Evolutionary conservation across 2,329 filamentous ascomycete genomes (phyloP), one percentile per base, ranked within the genome.

Genomic region (Fusarium chaquense): DNA sequence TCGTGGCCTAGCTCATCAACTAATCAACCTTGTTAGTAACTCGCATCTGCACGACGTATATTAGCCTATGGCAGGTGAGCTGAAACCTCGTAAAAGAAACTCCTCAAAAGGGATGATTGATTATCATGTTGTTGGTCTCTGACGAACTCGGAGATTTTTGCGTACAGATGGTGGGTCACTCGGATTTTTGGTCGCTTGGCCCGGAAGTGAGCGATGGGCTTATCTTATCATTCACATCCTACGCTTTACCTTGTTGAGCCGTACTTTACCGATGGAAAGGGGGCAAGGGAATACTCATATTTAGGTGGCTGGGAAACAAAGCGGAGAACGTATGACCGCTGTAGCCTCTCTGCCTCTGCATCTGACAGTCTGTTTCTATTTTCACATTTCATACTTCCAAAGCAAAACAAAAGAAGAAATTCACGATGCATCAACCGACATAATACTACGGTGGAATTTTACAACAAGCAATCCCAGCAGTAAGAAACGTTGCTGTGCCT

Each of bases 141-240:
- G 41, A 58, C 13, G 18, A 40, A n/a, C 33, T 63, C 60, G 58
- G 60, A 63, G 60, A 63, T 36, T 47, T 62, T 57, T 24, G 18
- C n/a, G 24, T 41, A 22, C 26, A 26, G 18, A 22, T 44, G 22
- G 60, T 52, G 41, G 58, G 26, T 44, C 30, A 20, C 33, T 62
- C 20, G 40, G 28, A 51, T 22, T 47, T 62, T 62, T 30, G 24
- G 47, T 38, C 40, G 26, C 30, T 18, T 43, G 20, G 11, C 44
- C 41, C 58, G 58, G 35, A 62, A 45, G 13, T 26, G 28, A 55
- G 35, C 11, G 35, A 35, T 8, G 10, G 30, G 18, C 44, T 43
- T 56, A 43, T 43, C 60, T 63, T 56, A 63, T 63, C 60, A 24
- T 32, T 5, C 3, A 0, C 3, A 45, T 45, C 18, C 43, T 45